phyloP scores from a whole-genome alignment of 106 monocot genomes.

The Posidonia australis region DNA sequence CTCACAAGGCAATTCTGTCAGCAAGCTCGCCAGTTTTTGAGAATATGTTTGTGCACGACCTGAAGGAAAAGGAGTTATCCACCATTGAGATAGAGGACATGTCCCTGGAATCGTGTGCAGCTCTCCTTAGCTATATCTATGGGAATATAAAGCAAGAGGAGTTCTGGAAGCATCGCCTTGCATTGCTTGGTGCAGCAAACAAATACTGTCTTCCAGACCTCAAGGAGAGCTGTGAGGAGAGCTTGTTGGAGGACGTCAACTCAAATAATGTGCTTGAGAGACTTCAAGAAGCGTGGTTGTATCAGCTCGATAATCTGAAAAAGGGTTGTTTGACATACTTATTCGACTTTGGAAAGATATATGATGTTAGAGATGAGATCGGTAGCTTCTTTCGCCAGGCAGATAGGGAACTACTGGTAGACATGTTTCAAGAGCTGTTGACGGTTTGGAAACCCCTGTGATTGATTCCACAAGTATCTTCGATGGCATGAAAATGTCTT shows the following conservation, averaged over 20 bases:
- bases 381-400: slow-evolving; percentile 52
- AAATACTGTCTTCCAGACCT: slow-evolving; percentile 68
- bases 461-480: neutral
- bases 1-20: slow-evolving; percentile 79
- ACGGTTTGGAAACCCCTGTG: slow-evolving; percentile 57
- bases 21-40: slow-evolving; percentile 71
- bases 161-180: slow-evolving; percentile 69
- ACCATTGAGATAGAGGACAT: slow-evolving; percentile 62
- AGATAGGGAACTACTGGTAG: slow-evolving; percentile 69
- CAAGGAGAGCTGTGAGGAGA: slow-evolving; percentile 83
- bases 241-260: slow-evolving; percentile 68
- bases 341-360: slow-evolving; percentile 83
- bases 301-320: slow-evolving; percentile 67
- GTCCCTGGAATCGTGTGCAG: slow-evolving; percentile 51
- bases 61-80: slow-evolving; percentile 74
- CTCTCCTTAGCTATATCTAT: slow-evolving; percentile 62
- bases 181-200: slow-evolving; percentile 62
- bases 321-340: slow-evolving; percentile 69
- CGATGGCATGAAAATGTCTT: no score
- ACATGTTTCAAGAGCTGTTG: slow-evolving; percentile 88
- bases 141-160: slow-evolving; percentile 61
- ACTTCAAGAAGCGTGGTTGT: slow-evolving; percentile 76
- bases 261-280: slow-evolving; percentile 69
- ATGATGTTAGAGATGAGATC: slow-evolving; percentile 72
- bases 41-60: slow-evolving; percentile 79